phyloP scores from a whole-genome alignment of 2,329 filamentous ascomycete species.

The Colletotrichum australisinense region DNA sequence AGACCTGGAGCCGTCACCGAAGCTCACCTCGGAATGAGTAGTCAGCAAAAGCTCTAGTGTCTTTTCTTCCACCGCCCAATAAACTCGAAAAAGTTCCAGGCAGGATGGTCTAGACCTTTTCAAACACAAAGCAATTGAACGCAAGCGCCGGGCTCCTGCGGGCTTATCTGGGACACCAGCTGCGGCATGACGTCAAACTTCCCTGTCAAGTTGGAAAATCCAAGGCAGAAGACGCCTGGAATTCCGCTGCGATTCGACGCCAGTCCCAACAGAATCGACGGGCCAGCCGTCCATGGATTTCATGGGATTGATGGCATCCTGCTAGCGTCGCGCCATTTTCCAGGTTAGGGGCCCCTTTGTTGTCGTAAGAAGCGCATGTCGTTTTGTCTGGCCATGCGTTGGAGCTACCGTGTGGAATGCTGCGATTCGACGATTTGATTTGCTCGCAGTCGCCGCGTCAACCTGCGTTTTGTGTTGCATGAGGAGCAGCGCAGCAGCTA shows the following conservation, averaged over 20 bases:
- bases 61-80: not conserved
- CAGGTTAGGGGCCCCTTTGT: not conserved
- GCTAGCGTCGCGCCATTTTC: slow-evolving; percentile 22
- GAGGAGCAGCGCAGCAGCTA: not conserved
- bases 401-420: slow-evolving; percentile 9
- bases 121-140: not conserved
- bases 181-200: slow-evolving; percentile 32
- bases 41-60: not conserved
- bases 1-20: not conserved
- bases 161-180: slow-evolving; percentile 8
- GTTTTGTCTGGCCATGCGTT: not conserved
- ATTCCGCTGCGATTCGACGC: not conserved
- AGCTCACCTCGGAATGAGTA: not conserved
- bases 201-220: slow-evolving; percentile 10
- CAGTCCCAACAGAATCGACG: slow-evolving; percentile 8
- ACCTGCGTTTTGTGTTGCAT: slow-evolving; percentile 3
- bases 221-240: slow-evolving; percentile 22
- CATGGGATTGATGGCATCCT: not conserved
- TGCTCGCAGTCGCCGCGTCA: slow-evolving; percentile 24
- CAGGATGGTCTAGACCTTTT: slow-evolving; percentile 12
- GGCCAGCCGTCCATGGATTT: not conserved
- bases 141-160: slow-evolving; percentile 9
- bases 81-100: not conserved
- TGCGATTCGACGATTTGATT: slow-evolving; percentile 8
- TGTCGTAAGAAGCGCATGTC: slow-evolving; percentile 1